A percentile compares a stretch with the other conserved stretches of the same genome.
These are phyloP conservation scores for Meredithiella fracta DNA, from an alignment of 2,329 filamentous ascomycete species.

Conservation along the genomic window DNA sequence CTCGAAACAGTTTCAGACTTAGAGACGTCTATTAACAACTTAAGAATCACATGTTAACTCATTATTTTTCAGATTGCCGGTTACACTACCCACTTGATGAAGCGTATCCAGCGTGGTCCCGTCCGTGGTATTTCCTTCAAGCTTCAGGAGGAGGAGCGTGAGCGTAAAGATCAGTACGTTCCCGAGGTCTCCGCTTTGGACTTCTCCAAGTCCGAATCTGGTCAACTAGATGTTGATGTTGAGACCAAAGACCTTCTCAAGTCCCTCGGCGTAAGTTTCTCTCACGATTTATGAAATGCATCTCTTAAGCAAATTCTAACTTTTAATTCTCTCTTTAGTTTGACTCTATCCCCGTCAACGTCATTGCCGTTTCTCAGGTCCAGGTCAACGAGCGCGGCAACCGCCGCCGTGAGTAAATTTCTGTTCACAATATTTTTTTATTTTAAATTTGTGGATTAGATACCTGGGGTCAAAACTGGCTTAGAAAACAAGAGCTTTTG, in stretches of 20 bases:
- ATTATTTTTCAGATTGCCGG: conserved; percentile 60
- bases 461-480: conserved; percentile 16
- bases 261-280: conserved; percentile 79
- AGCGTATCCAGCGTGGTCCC: conserved; percentile 97
- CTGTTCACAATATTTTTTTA: conserved; percentile 8
- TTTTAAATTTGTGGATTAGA: conserved; percentile 16
- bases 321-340: conserved; percentile 44
- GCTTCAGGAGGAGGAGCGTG: conserved; percentile 99
- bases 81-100: conserved; percentile 98
- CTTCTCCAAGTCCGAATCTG: conserved; percentile 86
- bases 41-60: neutral
- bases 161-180: conserved; percentile 99
- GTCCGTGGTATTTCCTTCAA: conserved; percentile 99
- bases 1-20: neutral
- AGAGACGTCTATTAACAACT: neutral
- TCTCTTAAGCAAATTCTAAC: neutral
- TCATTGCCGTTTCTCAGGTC: conserved; percentile 76
- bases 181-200: conserved; percentile 97
- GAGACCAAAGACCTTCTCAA: conserved; percentile 99
- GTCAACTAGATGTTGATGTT: conserved; percentile 83
- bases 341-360: conserved; percentile 93
- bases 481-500: conserved; percentile 18
- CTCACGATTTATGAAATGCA: neutral
- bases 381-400: conserved; percentile 65
- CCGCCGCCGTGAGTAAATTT: conserved; percentile 37